These are phyloP conservation scores for Phytophthora fragariaefolia DNA, from an alignment of 352 stramenopile genomes.

Conservation along the genomic window DNA sequence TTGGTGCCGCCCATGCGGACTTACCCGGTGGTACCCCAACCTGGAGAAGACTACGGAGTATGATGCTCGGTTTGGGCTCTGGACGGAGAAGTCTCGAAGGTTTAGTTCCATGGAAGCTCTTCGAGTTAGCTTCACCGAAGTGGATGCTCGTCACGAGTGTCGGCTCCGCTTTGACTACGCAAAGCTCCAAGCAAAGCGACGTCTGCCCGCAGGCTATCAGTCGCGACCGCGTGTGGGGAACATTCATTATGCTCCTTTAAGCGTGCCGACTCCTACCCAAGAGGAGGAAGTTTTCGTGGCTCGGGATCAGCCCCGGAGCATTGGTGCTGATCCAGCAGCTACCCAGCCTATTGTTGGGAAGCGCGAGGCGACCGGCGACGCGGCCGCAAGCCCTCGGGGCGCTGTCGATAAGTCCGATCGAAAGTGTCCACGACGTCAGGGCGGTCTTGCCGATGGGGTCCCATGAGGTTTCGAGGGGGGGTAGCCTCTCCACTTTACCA, in stretches of 20 bases:
- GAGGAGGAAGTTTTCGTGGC: background rate
- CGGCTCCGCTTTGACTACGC: background rate
- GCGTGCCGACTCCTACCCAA: background rate
- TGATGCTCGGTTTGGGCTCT: background rate
- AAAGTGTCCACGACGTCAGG: constrained; percentile 1
- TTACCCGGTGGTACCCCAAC: too few species aligned
- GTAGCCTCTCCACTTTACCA: constrained; percentile 1
- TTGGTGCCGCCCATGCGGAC: too few species aligned
- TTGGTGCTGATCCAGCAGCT: background rate
- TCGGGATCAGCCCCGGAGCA: background rate
- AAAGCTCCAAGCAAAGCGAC: background rate
- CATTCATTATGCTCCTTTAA: background rate
- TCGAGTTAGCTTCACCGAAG: background rate
- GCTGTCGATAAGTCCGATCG: background rate
- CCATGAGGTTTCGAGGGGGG: constrained; percentile 4
- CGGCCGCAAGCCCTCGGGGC: background rate
- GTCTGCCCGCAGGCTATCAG: background rate
- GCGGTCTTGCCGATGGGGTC: constrained; percentile 9
- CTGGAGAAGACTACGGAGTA: too few species aligned
- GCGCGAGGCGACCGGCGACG: background rate
- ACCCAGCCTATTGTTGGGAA: background rate
- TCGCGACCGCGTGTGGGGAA: too few species aligned
- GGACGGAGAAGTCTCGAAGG: background rate
- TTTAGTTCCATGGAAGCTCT: background rate
- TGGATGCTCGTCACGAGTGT: background rate